Evolutionary conservation across 2,329 filamentous ascomycete genomes (phyloP), one percentile per base, ranked within the genome.

Genomic region (Aspergillus jensenii): DNA sequence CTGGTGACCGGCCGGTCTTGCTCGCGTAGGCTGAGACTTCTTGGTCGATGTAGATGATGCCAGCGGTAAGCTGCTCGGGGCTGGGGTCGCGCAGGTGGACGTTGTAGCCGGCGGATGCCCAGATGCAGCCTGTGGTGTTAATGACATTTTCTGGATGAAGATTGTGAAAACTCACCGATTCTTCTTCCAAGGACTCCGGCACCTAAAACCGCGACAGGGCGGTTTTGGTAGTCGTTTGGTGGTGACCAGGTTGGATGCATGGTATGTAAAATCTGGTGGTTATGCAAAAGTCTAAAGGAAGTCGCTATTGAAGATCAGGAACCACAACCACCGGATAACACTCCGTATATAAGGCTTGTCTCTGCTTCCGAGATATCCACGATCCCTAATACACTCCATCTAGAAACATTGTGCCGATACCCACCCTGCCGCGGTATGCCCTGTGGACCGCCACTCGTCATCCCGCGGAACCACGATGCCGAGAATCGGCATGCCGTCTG

Each of bases 141-240:
- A 31, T 31, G 9, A 4, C 3, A 8, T 11, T 4, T 27, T 27
- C 17, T 5, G 6, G 7, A 31, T 45, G 15, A 9, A 41, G n/a
- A 7, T 9, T 41, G 3, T 8, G 8, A 35, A 21, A 6, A 33
- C n/a, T 65, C 60, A 64, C 74, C 76, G 3, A 78, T 66, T 6
- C 76, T 74, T 11, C 75, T 69, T 37, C 77, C 77, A 1, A 78
- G 67, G 23, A 77, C 74, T 11, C 77, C 77, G 3, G 73, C 76
- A 1, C 77, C 77, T 21, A 78, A 65, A n/a, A 79, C 64, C 6
- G 71, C 67, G 3, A 79, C 75, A 5, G 76, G 74, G 3, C 76
- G 75, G 3, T 65, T 65, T 3, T 68, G 60, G 59, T 75, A 72
- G 51, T 68, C 58, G 4, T 52, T 52, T 1, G 70, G 68, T 47